Percentiles rank a stretch among this genome's conserved stretches.
These are phyloP conservation scores for Monosporascus sp. DNA, from an alignment of 2,329 filamentous ascomycete genomes.

Conservation along the genomic window DNA sequence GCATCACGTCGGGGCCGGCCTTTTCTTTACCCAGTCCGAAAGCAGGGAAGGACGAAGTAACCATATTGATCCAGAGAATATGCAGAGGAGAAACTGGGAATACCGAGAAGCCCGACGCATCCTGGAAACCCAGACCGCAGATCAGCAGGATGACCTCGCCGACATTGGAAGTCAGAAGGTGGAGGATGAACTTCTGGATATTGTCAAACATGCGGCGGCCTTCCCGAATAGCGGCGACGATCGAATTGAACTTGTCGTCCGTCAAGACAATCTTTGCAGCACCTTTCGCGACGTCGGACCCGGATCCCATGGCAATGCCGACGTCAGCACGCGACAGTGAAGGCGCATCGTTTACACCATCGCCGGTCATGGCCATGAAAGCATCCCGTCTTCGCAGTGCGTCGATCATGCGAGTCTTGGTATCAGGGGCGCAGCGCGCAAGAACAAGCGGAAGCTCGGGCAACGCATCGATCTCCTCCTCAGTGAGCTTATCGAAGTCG, in stretches of 20 bases:
- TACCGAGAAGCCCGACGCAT: constrained; percentile 65
- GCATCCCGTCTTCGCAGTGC: constrained; percentile 71
- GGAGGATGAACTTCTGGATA: constrained; percentile 82
- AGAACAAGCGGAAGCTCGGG: constrained; percentile 75
- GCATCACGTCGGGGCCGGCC: constrained; percentile 72
- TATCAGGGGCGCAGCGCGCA: constrained; percentile 77
- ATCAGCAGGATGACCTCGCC: constrained; percentile 79
- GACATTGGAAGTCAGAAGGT: constrained; percentile 75
- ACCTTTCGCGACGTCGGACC: constrained; percentile 80
- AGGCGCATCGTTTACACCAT: constrained; percentile 83
- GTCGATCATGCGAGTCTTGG: constrained; percentile 88
- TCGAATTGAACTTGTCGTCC: constrained; percentile 84
- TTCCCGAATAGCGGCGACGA: constrained; percentile 77
- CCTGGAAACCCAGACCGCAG: constrained; percentile 77
- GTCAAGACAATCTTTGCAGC: constrained; percentile 78
- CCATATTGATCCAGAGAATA: constrained; percentile 93
- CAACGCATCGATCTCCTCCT: constrained; percentile 70
- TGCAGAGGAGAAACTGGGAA: constrained; percentile 83
- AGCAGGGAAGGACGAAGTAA: constrained; percentile 81
- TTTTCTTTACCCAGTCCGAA: constrained; percentile 81
- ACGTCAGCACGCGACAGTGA: constrained; percentile 78
- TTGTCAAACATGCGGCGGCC: constrained; percentile 84
- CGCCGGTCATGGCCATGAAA: constrained; percentile 84
- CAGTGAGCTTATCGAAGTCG: constrained; percentile 72
- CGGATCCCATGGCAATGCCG: constrained; percentile 86